phyloP scores from a whole-genome alignment of 2,329 filamentous ascomycete genomes.

The Diplodia mutila region DNA sequence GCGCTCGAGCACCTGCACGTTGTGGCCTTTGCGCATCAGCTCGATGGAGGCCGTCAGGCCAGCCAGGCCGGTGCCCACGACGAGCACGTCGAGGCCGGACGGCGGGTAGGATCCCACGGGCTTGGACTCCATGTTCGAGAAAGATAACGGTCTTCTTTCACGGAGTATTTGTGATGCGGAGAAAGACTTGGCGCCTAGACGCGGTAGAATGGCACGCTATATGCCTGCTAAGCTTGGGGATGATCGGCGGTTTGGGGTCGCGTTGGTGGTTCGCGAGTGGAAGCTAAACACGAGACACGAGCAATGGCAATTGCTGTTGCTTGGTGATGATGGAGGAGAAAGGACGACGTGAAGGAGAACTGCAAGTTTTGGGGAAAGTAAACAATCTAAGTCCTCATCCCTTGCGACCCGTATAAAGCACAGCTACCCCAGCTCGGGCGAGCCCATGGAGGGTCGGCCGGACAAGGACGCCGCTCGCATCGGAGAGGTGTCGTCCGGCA shows the following conservation, averaged over 20 bases:
- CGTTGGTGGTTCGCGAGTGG: not conserved
- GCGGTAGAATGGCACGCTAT: not conserved
- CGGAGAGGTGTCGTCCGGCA: not conserved
- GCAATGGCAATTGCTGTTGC: not conserved
- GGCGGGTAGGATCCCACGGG: slow-evolving; percentile 57
- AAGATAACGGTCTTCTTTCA: not conserved
- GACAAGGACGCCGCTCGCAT: not conserved
- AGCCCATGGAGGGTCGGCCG: not conserved
- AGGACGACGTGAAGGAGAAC: not conserved
- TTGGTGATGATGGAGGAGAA: not conserved
- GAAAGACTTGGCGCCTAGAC: not conserved
- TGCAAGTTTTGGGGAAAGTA: not conserved
- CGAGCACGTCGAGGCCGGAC: slow-evolving; percentile 46
- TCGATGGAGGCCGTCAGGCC: slow-evolving; percentile 45
- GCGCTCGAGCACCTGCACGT: slow-evolving; percentile 47
- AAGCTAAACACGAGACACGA: not conserved
- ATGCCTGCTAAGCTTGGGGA: not conserved
- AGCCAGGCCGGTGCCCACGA: slow-evolving; percentile 45
- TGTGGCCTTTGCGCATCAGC: slow-evolving; percentile 46
- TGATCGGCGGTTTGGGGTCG: not conserved
- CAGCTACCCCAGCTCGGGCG: not conserved
- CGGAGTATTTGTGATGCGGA: not conserved
- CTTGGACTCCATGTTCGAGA: slow-evolving; percentile 40
- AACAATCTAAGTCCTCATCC: not conserved
- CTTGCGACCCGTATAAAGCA: not conserved